phyloP scores from a whole-genome alignment of 169 alveolate genomes.

The Hepatocystis sp. region DNA sequence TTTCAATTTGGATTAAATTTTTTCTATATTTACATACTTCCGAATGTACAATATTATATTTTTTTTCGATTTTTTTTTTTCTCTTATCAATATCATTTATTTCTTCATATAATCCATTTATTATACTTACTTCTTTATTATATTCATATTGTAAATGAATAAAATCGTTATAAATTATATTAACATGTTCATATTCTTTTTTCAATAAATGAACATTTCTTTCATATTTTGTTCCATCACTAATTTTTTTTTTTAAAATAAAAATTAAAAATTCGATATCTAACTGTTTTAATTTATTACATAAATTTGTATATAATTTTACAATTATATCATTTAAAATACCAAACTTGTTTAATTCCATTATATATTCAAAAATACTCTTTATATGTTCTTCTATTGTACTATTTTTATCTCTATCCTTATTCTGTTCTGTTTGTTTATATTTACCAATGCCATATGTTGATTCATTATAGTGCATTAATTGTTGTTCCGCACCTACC shows the following conservation, averaged over 20 bases:
- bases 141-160: conserved; percentile 43
- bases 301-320: conserved; percentile 13
- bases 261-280: conserved; percentile 14
- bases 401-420: conserved; percentile 8
- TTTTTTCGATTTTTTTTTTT: conserved; percentile 13
- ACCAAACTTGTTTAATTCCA: conserved; percentile 24
- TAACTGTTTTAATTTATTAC: background rate
- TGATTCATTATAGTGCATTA: too few species aligned
- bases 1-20: conserved; percentile 30
- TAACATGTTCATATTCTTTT: conserved; percentile 43
- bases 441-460: too few species aligned
- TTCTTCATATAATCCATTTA: conserved; percentile 31
- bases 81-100: conserved; percentile 40
- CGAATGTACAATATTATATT: conserved; percentile 11
- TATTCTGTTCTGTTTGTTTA: too few species aligned
- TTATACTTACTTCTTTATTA: conserved; percentile 16
- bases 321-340: conserved; percentile 17
- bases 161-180: conserved; percentile 37
- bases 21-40: conserved; percentile 55
- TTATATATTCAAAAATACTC: conserved; percentile 11
- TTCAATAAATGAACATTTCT: conserved; percentile 5
- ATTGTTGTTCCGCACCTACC: too few species aligned
- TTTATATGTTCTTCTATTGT: conserved; percentile 39
- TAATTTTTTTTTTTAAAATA: conserved; percentile 6
- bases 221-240: background rate